Base-by-base conservation (phyloP, 2,329 filamentous ascomycete species). In the Colletotrichum scovillei region DNA sequence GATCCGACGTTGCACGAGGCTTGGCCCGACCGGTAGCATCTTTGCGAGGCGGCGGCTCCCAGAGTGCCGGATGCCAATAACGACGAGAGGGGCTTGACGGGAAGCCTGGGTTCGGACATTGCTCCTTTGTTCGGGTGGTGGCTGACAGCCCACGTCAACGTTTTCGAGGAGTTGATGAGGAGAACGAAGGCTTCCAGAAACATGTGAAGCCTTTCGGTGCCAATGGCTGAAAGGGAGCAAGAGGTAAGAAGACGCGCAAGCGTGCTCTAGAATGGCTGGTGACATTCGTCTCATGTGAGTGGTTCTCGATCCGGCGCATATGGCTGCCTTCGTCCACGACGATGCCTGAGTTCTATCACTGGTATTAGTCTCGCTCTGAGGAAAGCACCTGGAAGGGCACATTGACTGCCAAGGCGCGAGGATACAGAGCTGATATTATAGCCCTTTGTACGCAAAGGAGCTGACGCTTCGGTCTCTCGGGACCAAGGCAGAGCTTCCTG, bases 41-140 rank as follows among this genome's bases (percentile, higher is more conserved):
- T 35, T 53, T 53, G 52, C 24, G 58, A 66, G 70, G 59, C 26
- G 59, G 38, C 59, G 46, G 42, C 42, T 49, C 42, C 42, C n/a
- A 9, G 42, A 22, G 42, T 49, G 42, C 42, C 42, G 42, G 42
- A 22, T n/a, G 19, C 42, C 19, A 22, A 49, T 8, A 49, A 49
- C 42, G 42, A 49, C 42, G 8, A 49, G 42, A 11, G 3, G 42
- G 42, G 42, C 42, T 19, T 46, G 38, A 46, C 38, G 38, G 14
- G 38, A 46, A 14, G 14, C 38, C 38, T 49, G 42, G 19, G 42
- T 22, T 49, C 42, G 42, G 19, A 49, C 42, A 49, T n/a, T 49
- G 19, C 42, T 49, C 19, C 42, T 49, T 49, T 49, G 19, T 49
- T 22, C 19, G 19, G 3, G 42, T 49, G 6, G 19, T 49, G 42